phyloP scores from a whole-genome alignment of 2,329 filamentous ascomycete species.

The Cercospora janseana region DNA sequence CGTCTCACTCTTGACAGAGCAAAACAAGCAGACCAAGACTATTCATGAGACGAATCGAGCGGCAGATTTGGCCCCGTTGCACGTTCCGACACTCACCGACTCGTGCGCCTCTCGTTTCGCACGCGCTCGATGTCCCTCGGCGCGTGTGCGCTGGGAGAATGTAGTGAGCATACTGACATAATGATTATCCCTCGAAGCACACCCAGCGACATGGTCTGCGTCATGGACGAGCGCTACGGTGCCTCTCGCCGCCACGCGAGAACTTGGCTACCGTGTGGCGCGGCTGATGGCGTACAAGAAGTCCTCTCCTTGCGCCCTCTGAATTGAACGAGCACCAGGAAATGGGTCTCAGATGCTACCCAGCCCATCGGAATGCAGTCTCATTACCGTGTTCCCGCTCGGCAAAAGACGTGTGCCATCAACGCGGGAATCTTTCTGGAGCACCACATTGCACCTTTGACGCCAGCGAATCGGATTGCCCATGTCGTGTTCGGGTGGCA shows the following conservation, averaged over 20 bases:
- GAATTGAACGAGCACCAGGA: no score
- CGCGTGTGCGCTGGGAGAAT: neutral
- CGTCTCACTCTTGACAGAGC: no score
- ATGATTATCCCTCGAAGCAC: neutral
- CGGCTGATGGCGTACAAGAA: no score
- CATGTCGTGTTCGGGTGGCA: slow-evolving; percentile 3
- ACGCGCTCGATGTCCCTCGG: neutral
- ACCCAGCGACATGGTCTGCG: slow-evolving; percentile 14
- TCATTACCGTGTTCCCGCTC: neutral
- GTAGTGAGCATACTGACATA: slow-evolving; percentile 7
- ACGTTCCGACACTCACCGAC: neutral
- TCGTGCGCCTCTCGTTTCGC: neutral
- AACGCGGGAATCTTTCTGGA: neutral
- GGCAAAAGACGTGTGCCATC: neutral
- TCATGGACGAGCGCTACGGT: slow-evolving; percentile 9
- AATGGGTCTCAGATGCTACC: no score
- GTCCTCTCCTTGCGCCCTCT: neutral
- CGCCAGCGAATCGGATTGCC: slow-evolving; percentile 14
- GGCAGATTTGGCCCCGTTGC: no score
- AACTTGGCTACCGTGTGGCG: no score
- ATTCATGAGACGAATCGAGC: no score
- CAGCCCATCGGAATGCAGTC: neutral
- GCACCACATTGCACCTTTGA: slow-evolving; percentile 12
- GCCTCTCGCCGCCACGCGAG: no score
- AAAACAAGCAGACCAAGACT: no score